phyloP scores from a whole-genome alignment of 140 eudicot species.

The Flaveria floridana region DNA sequence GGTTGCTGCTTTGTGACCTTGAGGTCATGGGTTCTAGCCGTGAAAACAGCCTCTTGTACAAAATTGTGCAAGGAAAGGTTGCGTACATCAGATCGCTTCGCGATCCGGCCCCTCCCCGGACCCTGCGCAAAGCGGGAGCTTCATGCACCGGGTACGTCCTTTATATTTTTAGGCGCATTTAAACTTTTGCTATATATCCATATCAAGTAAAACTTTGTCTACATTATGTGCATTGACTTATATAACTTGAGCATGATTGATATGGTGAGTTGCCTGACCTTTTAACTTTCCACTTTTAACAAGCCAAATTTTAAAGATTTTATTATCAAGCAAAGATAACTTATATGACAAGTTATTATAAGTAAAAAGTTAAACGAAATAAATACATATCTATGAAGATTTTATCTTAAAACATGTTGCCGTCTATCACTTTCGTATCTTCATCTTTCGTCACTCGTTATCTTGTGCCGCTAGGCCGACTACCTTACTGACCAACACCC shows the following conservation, averaged over 20 bases:
- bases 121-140: no score
- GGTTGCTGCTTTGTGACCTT: no score
- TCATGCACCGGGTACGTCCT: no score
- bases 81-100: no score
- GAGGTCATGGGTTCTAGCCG: no score
- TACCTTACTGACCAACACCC: background rate
- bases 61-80: no score
- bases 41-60: no score
- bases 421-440: background rate
- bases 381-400: background rate
- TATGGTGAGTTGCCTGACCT: background rate
- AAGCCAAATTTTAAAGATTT: background rate
- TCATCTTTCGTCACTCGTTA: background rate
- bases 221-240: background rate
- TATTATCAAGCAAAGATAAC: background rate
- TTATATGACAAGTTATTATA: background rate
- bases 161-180: no score
- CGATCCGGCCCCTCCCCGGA: no score
- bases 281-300: slow-evolving; percentile 2
- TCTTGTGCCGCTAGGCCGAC: background rate
- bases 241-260: background rate
- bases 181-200: no score
- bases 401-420: background rate
- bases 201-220: no score
- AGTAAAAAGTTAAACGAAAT: background rate